A percentile compares a stretch with the other conserved stretches of the same genome.
Evolutionary conservation across 2,329 filamentous ascomycete species (phyloP).

Genomic region (Diaporthe sp.): DNA sequence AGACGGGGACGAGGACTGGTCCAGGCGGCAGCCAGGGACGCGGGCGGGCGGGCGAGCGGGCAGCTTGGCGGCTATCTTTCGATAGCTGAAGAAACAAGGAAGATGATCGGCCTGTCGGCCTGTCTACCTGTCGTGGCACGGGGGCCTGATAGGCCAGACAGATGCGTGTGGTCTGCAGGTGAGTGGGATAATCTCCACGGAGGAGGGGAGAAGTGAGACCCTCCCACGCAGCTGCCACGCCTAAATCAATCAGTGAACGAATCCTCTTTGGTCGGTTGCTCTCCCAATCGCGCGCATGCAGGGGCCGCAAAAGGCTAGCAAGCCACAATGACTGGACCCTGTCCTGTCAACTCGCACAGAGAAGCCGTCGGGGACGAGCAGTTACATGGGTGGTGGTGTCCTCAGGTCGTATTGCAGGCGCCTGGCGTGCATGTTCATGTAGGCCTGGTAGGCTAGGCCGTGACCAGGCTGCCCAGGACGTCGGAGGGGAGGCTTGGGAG

Average conservation of each 20-base stretch:
- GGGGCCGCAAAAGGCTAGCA: conserved; percentile 16
- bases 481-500: no score
- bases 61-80: conserved; percentile 4
- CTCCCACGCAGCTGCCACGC: not conserved
- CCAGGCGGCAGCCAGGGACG: not conserved
- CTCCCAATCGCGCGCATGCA: not conserved
- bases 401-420: conserved; percentile 17
- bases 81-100: conserved; percentile 13
- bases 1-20: not conserved
- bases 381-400: not conserved
- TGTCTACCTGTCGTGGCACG: not conserved
- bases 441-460: not conserved
- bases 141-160: not conserved
- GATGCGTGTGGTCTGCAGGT: not conserved
- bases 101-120: not conserved
- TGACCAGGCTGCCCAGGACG: not conserved
- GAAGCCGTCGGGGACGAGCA: conserved; percentile 4
- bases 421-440: conserved; percentile 21
- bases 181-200: conserved; percentile 12
- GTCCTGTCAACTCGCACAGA: not conserved
- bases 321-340: conserved; percentile 16
- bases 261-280: not conserved
- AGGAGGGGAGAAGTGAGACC: not conserved
- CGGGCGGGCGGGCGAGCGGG: not conserved
- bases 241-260: not conserved